Evolutionary conservation across 352 stramenopile genomes (phyloP), one percentile per base, ranked within the genome.

Genomic region (Globisporangium parvum): DNA sequence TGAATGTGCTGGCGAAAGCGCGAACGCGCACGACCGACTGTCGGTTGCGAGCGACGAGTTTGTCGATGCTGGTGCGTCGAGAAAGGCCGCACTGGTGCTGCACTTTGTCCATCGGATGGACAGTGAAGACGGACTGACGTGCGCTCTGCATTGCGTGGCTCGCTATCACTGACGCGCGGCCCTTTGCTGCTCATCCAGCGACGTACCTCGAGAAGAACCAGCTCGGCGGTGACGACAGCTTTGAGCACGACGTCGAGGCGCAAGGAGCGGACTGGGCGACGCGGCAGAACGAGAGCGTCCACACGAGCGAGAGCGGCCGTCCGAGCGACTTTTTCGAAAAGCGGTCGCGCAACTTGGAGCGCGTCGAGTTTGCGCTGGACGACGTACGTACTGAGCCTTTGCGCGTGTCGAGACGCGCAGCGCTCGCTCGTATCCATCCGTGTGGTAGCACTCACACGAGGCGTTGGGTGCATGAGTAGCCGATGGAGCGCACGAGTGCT

Each of bases 291-390:
- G 55, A 56, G n/a, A 60, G 47, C 57, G 10, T 70, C 42, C 15
- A 24, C 4, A 12, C 53, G 48, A 53, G 61, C 20, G 47, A 68
- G 40, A 24, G 56, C 45, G 60, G 72, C 1, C 67, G 80, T 0
- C 70, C 75, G 23, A 91, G 80, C 46, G 76, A 86, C 48, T 89
- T 89, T 31, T 91, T 91, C 31, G 68, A 88, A 46, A 68, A 68
- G 23, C 82, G 77, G 33, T 91, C 81, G n/a, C 73, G 81, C 17
- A 83, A 84, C 59, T 66, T 91, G 58, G 75, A 89, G 18, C 64
- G 70, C 20, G 81, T 91, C 33, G 73, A 89, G 41, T 84, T 91
- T 17, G 80, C 79, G 28, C 52, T 65, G 18, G 26, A 60, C n/a
- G 37, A 56, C 47, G 59, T 60, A 50, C 28, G 41, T 37, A 37